phyloP scores from a whole-genome alignment of 495 filamentous ascomycete species.

The Podospora sp. region DNA sequence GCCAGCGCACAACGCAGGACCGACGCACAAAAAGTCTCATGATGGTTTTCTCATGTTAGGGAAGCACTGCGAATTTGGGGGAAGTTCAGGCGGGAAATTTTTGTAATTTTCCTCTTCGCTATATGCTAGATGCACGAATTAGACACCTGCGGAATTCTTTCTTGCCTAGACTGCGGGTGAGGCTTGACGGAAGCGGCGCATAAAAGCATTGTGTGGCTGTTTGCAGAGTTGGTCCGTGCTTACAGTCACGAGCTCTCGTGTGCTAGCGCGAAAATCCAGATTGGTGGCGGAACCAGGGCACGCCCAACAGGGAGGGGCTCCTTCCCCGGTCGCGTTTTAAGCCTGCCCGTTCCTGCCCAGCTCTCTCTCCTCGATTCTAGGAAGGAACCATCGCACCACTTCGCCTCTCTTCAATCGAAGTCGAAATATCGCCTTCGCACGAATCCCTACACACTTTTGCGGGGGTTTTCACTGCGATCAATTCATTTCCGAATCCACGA shows the following conservation, averaged over 20 bases:
- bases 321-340: conserved; percentile 32
- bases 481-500: neutral
- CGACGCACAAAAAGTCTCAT: conserved; percentile 1
- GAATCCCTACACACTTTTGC: neutral
- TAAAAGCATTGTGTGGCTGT: conserved; percentile 12
- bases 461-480: neutral
- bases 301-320: conserved; percentile 21
- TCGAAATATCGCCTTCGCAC: conserved; percentile 4
- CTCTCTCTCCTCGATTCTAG: conserved; percentile 11
- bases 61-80: neutral
- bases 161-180: neutral
- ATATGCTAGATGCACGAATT: neutral
- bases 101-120: neutral
- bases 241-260: conserved; percentile 41
- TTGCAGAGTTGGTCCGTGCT: conserved; percentile 19
- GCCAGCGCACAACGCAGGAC: neutral
- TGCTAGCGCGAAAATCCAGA: conserved; percentile 34
- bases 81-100: neutral
- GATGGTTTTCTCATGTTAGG: neutral
- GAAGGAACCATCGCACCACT: neutral
- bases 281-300: conserved; percentile 28
- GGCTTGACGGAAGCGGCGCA: neutral
- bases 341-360: conserved; percentile 26
- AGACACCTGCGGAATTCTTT: too few relatives aligned
- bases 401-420: neutral